These are phyloP conservation scores for Monilinia fructigena DNA, from an alignment of 2,329 filamentous ascomycete species.

Conservation along the genomic window DNA sequence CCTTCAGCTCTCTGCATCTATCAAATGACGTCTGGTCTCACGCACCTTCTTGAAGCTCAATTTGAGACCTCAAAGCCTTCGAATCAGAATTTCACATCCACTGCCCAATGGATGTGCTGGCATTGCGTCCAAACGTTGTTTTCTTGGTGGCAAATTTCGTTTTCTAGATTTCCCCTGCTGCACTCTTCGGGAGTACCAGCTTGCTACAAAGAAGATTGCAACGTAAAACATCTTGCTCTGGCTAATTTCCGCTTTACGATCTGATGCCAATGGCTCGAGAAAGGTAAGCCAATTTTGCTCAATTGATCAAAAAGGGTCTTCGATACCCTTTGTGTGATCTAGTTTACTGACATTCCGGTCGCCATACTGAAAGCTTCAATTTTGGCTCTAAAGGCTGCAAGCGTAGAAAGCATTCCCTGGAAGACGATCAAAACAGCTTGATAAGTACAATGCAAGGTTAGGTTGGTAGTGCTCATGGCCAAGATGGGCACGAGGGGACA, in stretches of 20 bases:
- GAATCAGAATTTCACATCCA: constrained; percentile 57
- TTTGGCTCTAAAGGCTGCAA: no score
- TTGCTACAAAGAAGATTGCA: background rate
- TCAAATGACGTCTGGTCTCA: no score
- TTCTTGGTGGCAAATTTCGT: background rate
- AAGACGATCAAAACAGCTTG: constrained; percentile 45
- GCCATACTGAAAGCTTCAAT: no score
- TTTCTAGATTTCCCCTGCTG: background rate
- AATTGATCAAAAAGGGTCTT: constrained; percentile 8
- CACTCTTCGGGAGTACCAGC: background rate
- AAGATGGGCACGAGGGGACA: constrained; percentile 54
- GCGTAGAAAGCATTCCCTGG: background rate
- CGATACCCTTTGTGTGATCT: background rate
- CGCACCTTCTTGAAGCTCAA: background rate
- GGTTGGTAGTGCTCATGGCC: constrained; percentile 82
- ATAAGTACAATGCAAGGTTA: constrained; percentile 51
- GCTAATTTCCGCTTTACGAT: no score
- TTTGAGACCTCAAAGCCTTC: background rate
- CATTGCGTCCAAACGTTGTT: constrained; percentile 45
- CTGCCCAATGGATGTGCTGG: constrained; percentile 60
- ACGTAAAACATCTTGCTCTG: no score
- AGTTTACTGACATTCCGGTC: constrained; percentile 10
- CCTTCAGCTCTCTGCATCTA: background rate
- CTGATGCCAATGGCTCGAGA: background rate
- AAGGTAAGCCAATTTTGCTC: background rate